Percentiles rank a stretch among this genome's conserved stretches.
These are phyloP conservation scores for Panaeolus cyanescens DNA, from an alignment of 768 basidiomycete species.

Conservation along the genomic window DNA sequence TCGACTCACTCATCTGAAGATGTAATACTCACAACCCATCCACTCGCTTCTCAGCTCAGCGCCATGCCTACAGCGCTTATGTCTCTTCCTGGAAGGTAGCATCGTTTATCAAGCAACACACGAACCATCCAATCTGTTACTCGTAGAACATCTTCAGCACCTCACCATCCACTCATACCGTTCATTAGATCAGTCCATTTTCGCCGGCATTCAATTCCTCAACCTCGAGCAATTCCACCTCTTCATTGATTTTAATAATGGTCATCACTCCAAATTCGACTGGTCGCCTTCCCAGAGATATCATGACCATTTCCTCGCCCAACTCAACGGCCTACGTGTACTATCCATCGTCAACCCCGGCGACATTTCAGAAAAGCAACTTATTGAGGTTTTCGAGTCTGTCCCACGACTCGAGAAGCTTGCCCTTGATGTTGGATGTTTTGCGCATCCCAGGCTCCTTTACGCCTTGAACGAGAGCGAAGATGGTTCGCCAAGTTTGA, in stretches of 20 bases:
- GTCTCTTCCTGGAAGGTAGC: background rate
- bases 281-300: background rate
- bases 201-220: background rate
- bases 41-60: background rate
- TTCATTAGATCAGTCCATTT: background rate
- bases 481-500: background rate
- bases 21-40: background rate
- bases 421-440: background rate
- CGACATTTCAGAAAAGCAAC: background rate
- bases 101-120: background rate
- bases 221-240: background rate
- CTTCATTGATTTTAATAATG: background rate
- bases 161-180: background rate
- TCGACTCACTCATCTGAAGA: background rate
- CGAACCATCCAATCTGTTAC: background rate
- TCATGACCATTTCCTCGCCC: background rate
- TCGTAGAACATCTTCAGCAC: background rate
- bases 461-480: background rate
- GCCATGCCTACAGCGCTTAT: background rate
- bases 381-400: background rate
- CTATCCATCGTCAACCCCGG: background rate
- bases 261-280: background rate
- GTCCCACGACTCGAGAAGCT: background rate
- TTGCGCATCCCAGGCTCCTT: background rate
- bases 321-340: background rate